Base-by-base conservation (phyloP, 1,139 yeast genomes). In the Sugiyamaella paludigena region DNA sequence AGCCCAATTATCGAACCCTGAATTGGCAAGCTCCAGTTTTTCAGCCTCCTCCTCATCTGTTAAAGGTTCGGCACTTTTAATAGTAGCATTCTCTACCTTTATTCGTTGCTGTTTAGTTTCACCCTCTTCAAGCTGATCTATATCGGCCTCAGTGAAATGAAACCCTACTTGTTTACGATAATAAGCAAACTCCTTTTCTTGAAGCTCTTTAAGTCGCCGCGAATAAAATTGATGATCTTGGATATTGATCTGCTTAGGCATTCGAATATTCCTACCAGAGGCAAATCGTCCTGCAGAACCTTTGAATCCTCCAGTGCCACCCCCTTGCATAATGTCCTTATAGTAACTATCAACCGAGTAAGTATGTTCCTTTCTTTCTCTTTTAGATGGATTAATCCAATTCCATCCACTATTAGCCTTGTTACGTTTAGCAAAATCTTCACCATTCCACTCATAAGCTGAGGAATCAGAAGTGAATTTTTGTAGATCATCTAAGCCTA, bases 371-470 rank as follows among this genome's bases (percentile, higher is more conserved):
- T 87, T 87, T 52, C 98, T 76, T 62, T 91, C 95, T 63, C 98
- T 79, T 62, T 87, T 85, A 4, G 92, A 75, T 0, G 96, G 96
- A 58, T 88, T 87, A 41, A 89, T 84, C 96, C 96, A 89, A 35
- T 40, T 40, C 33, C 77, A 69, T 36, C 80, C 75, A 1, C 77
- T 74, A 39, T 72, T 70, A 2, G 59, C 55, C 46, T 56, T 61
- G 45, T 50, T 79, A 74, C 35, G 74, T 73, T 87, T 87, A 40
- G 95, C 87, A 65, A 89, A 92, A 63, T 91, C 89, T 62, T 87
- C 84, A 24, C 98, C 98, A 63, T 92, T 89, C 98, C 98, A 92
- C 66, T 91, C 96, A 67, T 91, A 92, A 0, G 96, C 92, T 2
- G 95, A 87, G 5, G 66, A 60, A 61, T 88, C 96, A 7, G 89